These are phyloP conservation scores for Cryptosporidium felis DNA, from an alignment of 169 alveolate genomes.

Conservation along the genomic window DNA sequence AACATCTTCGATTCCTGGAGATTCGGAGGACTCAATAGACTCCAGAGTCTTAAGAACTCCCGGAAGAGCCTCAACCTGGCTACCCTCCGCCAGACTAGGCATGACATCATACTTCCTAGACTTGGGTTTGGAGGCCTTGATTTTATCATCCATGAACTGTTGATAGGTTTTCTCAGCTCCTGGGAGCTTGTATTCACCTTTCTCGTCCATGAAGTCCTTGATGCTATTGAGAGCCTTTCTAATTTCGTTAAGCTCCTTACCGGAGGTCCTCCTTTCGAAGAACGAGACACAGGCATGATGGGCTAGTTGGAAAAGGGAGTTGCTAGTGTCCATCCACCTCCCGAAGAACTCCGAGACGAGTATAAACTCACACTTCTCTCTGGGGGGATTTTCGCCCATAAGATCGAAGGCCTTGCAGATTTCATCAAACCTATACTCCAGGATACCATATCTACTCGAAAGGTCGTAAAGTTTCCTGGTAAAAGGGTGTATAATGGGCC, in stretches of 20 bases:
- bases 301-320: slow-evolving; percentile 44
- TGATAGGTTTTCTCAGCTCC: slow-evolving; percentile 55
- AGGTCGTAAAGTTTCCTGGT: slow-evolving; percentile 44
- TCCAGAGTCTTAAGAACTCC: slow-evolving; percentile 61
- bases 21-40: slow-evolving; percentile 20
- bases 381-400: slow-evolving; percentile 67
- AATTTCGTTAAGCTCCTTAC: slow-evolving; percentile 57
- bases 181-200: slow-evolving; percentile 60
- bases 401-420: slow-evolving; percentile 58
- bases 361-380: slow-evolving; percentile 59
- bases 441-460: slow-evolving; percentile 32
- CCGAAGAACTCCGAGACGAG: slow-evolving; percentile 59
- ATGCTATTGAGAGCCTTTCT: slow-evolving; percentile 48
- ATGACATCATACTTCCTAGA: slow-evolving; percentile 31
- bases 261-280: slow-evolving; percentile 67
- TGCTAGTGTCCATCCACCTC: slow-evolving; percentile 67
- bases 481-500: slow-evolving; percentile 33
- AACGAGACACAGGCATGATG: slow-evolving; percentile 36
- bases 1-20: slow-evolving; percentile 67
- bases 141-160: slow-evolving; percentile 56
- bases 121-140: neutral
- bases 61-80: slow-evolving; percentile 57
- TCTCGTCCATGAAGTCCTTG: slow-evolving; percentile 64
- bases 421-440: slow-evolving; percentile 66
- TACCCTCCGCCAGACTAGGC: slow-evolving; percentile 67